Evolutionary conservation across 2,329 filamentous ascomycete genomes (phyloP).

Genomic region (Knoxdaviesia proteae): DNA sequence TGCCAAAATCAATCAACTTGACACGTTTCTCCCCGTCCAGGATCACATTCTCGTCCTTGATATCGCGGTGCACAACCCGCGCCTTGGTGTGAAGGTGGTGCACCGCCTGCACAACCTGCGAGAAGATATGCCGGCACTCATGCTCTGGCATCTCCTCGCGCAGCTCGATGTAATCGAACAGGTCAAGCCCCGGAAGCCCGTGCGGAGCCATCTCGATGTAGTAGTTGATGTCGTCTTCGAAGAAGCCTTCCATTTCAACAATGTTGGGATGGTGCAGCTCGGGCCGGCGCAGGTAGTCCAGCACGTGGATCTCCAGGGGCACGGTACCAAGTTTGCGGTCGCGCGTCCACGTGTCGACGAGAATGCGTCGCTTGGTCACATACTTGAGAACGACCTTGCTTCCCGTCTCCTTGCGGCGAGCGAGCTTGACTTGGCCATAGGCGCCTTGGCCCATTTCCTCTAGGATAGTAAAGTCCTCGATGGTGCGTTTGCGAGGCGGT

Average conservation of each 20-base stretch:
- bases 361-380: constrained; percentile 86
- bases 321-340: constrained; percentile 86
- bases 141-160: constrained; percentile 75
- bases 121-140: constrained; percentile 87
- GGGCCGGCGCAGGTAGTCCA: constrained; percentile 73
- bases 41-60: constrained; percentile 97
- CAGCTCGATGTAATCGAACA: constrained; percentile 97
- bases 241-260: constrained; percentile 53
- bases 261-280: constrained; percentile 47
- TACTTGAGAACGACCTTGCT: constrained; percentile 92
- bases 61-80: constrained; percentile 85
- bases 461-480: constrained; percentile 75
- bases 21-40: constrained; percentile 88
- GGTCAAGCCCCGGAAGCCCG: constrained; percentile 87
- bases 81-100: constrained; percentile 84
- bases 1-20: constrained; percentile 96
- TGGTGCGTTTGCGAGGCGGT: constrained; percentile 49
- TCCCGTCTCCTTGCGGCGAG: constrained; percentile 58
- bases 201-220: constrained; percentile 98
- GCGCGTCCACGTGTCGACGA: constrained; percentile 95
- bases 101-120: constrained; percentile 75
- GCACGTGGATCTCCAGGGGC: constrained; percentile 86
- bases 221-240: constrained; percentile 74
- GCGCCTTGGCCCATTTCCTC: constrained; percentile 98
- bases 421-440: constrained; percentile 93